phyloP scores from a whole-genome alignment of 1,139 yeast species.

The Yamadazyma aaseri region DNA sequence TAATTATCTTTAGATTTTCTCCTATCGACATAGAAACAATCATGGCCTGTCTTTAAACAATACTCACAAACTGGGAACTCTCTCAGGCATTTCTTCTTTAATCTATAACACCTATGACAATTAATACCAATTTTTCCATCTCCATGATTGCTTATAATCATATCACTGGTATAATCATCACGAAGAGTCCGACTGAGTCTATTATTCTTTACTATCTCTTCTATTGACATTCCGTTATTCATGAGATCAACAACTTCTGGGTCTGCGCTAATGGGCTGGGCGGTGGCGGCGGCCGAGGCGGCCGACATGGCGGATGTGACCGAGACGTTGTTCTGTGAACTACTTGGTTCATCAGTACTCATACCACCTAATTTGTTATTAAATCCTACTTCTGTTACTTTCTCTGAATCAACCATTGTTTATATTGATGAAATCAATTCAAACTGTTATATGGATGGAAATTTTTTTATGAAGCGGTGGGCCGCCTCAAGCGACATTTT shows the following conservation, averaged over 20 bases:
- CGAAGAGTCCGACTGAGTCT: conserved; percentile 10
- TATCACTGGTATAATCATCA: conserved; percentile 13
- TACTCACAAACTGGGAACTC: conserved; percentile 38
- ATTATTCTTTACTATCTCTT: conserved; percentile 9
- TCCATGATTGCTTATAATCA: conserved; percentile 6
- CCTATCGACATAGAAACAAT: conserved; percentile 34
- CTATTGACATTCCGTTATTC: conserved; percentile 5
- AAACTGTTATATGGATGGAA: not conserved
- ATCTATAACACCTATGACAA: conserved; percentile 43
- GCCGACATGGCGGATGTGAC: too few species aligned
- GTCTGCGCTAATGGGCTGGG: not conserved
- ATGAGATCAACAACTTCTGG: conserved; percentile 2
- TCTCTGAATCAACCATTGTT: too few species aligned
- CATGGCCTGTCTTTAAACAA: conserved; percentile 34
- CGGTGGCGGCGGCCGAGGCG: too few species aligned
- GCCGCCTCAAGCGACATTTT: not conserved
- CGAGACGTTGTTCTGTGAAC: too few species aligned
- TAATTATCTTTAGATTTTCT: conserved; percentile 7
- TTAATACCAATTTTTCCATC: conserved; percentile 23
- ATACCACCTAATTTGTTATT: too few species aligned
- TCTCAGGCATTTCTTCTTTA: conserved; percentile 44
- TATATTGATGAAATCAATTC: too few species aligned
- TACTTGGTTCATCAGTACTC: too few species aligned
- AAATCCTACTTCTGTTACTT: not conserved
- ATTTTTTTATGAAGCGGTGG: not conserved